Evolutionary conservation across 768 basidiomycete species (phyloP).

Genomic region (Suillus plorans): DNA sequence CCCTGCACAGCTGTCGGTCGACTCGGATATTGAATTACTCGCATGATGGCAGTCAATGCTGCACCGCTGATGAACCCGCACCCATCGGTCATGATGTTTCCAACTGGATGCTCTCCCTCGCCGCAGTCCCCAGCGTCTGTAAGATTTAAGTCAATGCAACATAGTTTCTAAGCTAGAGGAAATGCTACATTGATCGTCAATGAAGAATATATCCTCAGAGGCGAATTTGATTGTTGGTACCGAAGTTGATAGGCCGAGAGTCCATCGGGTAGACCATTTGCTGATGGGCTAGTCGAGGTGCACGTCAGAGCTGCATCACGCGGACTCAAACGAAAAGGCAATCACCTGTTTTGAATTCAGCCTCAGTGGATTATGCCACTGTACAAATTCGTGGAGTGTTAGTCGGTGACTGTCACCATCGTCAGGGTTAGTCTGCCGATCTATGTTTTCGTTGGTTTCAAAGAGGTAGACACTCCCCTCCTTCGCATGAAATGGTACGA

Average conservation of each 20-base stretch:
- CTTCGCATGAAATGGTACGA: conserved; percentile 61
- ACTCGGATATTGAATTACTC: conserved; percentile 27
- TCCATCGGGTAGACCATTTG: conserved; percentile 67
- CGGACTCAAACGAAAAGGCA: not conserved
- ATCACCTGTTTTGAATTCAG: conserved; percentile 60
- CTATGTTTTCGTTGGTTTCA: conserved; percentile 52
- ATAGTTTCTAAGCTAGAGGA: not conserved
- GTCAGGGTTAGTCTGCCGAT: conserved; percentile 31
- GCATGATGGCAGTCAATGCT: conserved; percentile 43
- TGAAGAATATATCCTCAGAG: conserved; percentile 47
- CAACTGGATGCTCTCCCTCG: conserved; percentile 39
- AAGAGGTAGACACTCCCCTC: conserved; percentile 61
- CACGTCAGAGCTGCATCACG: conserved; percentile 1
- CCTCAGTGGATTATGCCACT: conserved; percentile 64
- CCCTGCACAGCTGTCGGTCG: conserved; percentile 62
- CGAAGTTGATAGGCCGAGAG: conserved; percentile 65
- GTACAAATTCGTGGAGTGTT: conserved; percentile 49
- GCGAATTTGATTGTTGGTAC: conserved; percentile 57
- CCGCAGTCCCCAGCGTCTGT: conserved; percentile 15
- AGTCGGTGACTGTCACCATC: conserved; percentile 52
- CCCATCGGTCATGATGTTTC: conserved; percentile 66
- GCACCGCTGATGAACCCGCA: conserved; percentile 66
- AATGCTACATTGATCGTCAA: conserved; percentile 51
- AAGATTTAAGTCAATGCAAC: not conserved
- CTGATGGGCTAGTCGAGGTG: conserved; percentile 49